Percentiles rank a stretch among this genome's conserved stretches.
Evolutionary conservation across 352 stramenopile genomes (phyloP).

Genomic region (Phytophthora boehmeriae): DNA sequence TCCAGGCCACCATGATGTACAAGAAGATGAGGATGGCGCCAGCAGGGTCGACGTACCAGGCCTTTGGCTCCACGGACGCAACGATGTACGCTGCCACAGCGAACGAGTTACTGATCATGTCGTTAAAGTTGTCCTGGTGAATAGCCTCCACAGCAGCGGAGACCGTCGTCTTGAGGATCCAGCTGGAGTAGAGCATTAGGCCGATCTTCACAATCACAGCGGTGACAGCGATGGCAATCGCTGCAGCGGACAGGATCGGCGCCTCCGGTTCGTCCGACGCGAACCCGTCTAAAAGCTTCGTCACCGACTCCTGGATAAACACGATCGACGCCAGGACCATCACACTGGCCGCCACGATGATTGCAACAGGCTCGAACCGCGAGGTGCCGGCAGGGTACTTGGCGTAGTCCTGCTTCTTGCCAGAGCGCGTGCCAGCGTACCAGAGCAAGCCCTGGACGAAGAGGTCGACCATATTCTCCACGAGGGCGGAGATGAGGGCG

Average conservation of each 20-base stretch:
- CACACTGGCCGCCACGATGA: constrained; percentile 91
- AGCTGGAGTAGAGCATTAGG: constrained; percentile 68
- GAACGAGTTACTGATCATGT: constrained; percentile 92
- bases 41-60: constrained; percentile 92
- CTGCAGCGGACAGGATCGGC: constrained; percentile 86
- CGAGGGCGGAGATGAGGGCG: constrained; percentile 89
- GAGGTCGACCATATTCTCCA: constrained; percentile 94
- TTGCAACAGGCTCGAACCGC: constrained; percentile 92
- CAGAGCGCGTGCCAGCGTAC: constrained; percentile 86
- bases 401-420: constrained; percentile 77
- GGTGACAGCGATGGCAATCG: constrained; percentile 81
- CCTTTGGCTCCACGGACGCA: constrained; percentile 41
- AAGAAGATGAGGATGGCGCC: constrained; percentile 93
- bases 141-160: constrained; percentile 62
- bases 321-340: constrained; percentile 93
- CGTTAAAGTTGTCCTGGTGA: constrained; percentile 95
- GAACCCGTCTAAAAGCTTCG: constrained; percentile 54
- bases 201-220: constrained; percentile 74
- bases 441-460: constrained; percentile 90
- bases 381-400: constrained; percentile 93
- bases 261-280: constrained; percentile 62
- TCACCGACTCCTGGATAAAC: constrained; percentile 69
- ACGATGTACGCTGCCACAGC: constrained; percentile 81
- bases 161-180: constrained; percentile 57
- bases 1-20: constrained; percentile 94